Evolutionary conservation across 192 early-diverging fungal genomes (phyloP).

Genomic region (Mortierella hygrophila): DNA sequence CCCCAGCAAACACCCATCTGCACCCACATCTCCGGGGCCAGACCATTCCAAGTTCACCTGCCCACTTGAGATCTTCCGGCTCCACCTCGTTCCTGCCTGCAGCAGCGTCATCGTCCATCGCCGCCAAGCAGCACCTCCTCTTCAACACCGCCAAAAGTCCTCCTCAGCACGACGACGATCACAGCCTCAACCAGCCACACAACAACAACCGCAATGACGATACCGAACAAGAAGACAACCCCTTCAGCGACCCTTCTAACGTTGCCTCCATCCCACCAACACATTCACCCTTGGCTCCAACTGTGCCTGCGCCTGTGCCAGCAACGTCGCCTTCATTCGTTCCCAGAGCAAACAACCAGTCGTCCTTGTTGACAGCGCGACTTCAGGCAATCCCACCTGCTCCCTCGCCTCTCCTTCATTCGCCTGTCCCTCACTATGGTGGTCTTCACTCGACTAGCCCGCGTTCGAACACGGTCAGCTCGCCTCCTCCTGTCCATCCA

Average conservation of each 20-base stretch:
- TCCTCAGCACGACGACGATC: neutral
- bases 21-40: constrained; percentile 40
- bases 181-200: neutral
- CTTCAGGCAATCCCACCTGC: constrained; percentile 16
- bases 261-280: neutral
- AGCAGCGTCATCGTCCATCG: constrained; percentile 33
- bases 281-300: neutral
- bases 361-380: constrained; percentile 39
- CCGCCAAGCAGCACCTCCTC: constrained; percentile 34
- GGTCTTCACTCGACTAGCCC: constrained; percentile 17
- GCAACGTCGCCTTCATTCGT: constrained; percentile 17
- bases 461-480: constrained; percentile 14
- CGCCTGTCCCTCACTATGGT: constrained; percentile 38
- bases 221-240: constrained; percentile 15
- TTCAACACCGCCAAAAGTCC: constrained; percentile 10
- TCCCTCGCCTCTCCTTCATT: constrained; percentile 29
- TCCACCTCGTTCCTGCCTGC: constrained; percentile 34
- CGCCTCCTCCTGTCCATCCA: constrained; percentile 36
- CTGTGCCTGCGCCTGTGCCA: constrained; percentile 1
- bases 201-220: constrained; percentile 11
- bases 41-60: constrained; percentile 38
- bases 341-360: constrained; percentile 35
- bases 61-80: constrained; percentile 32
- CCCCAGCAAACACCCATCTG: neutral
- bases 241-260: constrained; percentile 39